phyloP scores from a whole-genome alignment of 345 rosid species.

The Syzygium oleosum region DNA sequence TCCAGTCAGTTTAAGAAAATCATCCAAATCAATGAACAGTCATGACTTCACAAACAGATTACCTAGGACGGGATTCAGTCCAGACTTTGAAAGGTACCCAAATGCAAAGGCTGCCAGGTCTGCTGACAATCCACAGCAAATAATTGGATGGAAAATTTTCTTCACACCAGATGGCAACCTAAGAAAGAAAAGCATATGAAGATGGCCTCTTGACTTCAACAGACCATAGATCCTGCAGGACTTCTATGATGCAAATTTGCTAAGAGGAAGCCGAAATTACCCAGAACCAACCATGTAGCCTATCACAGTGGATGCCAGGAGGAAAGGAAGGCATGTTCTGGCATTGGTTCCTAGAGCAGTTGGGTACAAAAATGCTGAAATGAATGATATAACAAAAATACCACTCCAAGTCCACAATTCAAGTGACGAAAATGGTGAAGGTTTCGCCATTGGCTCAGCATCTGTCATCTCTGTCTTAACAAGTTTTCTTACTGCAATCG shows the following conservation, averaged over 20 bases:
- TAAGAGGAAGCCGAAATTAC: constrained; percentile 22
- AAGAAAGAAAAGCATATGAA: constrained; percentile 1
- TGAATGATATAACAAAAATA: constrained; percentile 62
- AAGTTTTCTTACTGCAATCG: constrained; percentile 72
- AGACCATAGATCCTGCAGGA: not conserved
- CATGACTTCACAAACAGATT: not conserved
- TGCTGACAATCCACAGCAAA: constrained; percentile 78
- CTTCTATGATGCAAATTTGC: not conserved
- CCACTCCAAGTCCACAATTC: constrained; percentile 84
- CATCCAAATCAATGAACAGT: not conserved
- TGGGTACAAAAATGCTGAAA: constrained; percentile 53
- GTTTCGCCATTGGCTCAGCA: constrained; percentile 90
- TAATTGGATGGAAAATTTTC: constrained; percentile 78
- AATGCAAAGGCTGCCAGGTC: constrained; percentile 77
- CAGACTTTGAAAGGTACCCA: constrained; percentile 68
- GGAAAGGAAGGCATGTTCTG: constrained; percentile 81
- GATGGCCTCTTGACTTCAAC: not conserved
- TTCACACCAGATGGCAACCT: constrained; percentile 77
- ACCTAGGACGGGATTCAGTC: constrained; percentile 88
- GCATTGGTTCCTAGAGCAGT: constrained; percentile 71
- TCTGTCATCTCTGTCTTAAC: constrained; percentile 82
- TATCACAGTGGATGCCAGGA: constrained; percentile 81
- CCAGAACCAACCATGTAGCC: constrained; percentile 86
- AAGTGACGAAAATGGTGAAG: constrained; percentile 60
- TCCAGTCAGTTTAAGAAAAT: not conserved